Base-by-base conservation (phyloP, 139 green algal genomes). In the Mesotaenium endlicherianum region DNA sequence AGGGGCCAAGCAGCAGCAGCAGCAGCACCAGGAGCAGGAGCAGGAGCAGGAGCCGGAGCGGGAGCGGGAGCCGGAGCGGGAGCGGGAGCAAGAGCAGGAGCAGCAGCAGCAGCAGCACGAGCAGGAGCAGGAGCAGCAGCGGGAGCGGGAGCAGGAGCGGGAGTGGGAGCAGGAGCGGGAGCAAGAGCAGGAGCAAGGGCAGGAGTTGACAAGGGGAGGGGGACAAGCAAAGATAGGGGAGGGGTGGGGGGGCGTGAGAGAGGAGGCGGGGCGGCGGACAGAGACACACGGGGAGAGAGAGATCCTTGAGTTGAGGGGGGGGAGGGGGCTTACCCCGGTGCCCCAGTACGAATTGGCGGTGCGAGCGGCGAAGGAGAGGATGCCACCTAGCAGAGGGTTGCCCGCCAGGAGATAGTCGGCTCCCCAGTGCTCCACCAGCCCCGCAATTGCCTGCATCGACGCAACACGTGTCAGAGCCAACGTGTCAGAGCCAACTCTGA, bases 301-400 rank as follows among this genome's bases (percentile, higher is more conserved):
- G 39, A 82, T 16, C 14, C 34, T 20, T 38, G 1, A 3, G 50
- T 69, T 47, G 40, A 80, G 55, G 20, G 16, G 5, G 55, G n/a
- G 8, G 1, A 64, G 14, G 16, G 58, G 3, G 26, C 78, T 43
- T 67, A 85, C 60, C 60, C 26, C 70, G 26, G 81, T 86, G 39
- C 81, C 81, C 69, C 69, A 82, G 45, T 80, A 86, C 16, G 81
- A 86, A 60, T 86, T 86, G 39, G 41, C 81, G 1, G 81, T 86
- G 26, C 81, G 69, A 0, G 81, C 70, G 1, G 42, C 43, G 41
- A 86, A 86, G 0, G 70, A 82, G 1, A 86, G 70, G 11, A 57
- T 30, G 30, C n/a, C 42, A 0, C 81, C 81, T 0, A 36, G 43
- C 0, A 75, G 2, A 6, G 81, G 81, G 4, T 72, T n/a, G n/a